These are phyloP conservation scores for Nicotiana undulata DNA, from an alignment of 257 asterid genomes.

Conservation along the genomic window DNA sequence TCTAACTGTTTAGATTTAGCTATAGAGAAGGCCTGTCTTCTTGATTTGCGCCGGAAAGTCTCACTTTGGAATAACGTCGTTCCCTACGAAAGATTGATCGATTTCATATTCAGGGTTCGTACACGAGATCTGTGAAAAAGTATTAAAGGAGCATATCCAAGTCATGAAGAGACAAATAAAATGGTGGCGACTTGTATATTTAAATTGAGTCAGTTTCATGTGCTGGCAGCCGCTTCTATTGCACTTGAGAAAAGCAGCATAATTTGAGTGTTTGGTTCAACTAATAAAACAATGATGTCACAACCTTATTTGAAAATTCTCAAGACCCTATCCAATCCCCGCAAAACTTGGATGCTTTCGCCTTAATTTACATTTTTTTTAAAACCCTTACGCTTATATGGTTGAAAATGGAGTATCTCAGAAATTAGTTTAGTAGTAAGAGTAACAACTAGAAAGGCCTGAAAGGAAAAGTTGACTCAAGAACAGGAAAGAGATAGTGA, in stretches of 20 bases:
- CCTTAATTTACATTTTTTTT: background rate
- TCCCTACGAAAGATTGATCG: too few species aligned
- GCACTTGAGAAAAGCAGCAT: too few species aligned
- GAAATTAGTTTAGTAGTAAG: background rate
- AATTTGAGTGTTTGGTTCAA: background rate
- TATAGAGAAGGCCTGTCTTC: too few species aligned
- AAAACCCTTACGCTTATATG: too few species aligned
- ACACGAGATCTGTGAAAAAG: too few species aligned
- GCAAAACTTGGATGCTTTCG: background rate
- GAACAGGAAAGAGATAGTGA: background rate
- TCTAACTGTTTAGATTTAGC: too few species aligned
- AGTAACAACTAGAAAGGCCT: background rate
- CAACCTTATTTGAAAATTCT: background rate
- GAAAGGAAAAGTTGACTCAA: background rate
- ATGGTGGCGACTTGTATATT: background rate
- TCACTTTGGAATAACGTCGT: too few species aligned
- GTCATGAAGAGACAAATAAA: background rate
- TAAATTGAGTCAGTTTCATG: background rate
- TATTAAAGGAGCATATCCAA: background rate
- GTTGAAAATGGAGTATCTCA: background rate
- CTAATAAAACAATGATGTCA: background rate
- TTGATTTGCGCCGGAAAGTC: too few species aligned
- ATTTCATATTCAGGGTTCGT: too few species aligned
- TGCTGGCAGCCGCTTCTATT: background rate
- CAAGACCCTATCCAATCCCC: background rate